Evolutionary conservation across 768 basidiomycete species (phyloP).

Genomic region (Dacryopinax primogenitus): DNA sequence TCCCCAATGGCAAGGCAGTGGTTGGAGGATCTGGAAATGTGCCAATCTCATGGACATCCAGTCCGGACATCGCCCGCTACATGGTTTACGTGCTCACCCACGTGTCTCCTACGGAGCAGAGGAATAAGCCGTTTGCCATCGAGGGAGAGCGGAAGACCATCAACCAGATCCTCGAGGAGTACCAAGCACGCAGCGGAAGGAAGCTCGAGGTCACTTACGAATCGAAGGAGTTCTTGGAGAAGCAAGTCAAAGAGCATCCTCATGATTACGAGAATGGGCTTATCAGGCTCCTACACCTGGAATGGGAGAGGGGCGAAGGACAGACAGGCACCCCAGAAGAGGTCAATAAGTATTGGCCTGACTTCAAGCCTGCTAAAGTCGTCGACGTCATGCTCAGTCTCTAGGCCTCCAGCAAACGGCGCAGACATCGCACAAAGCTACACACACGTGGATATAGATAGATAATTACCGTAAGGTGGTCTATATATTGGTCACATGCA

Average conservation of each 20-base stretch:
- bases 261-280: conserved; percentile 5
- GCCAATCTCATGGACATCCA: conserved; percentile 17
- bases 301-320: neutral
- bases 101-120: conserved; percentile 5
- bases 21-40: conserved; percentile 17
- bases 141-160: conserved; percentile 4
- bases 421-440: too few species aligned
- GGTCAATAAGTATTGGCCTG: conserved; percentile 14
- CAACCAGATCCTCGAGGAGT: conserved; percentile 18
- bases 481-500: too few species aligned
- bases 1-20: neutral
- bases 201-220: conserved; percentile 17
- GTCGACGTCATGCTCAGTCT: conserved; percentile 7
- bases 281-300: neutral
- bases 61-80: conserved; percentile 18
- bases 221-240: conserved; percentile 14
- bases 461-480: too few species aligned
- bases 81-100: conserved; percentile 18
- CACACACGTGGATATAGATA: too few species aligned
- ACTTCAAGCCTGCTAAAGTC: conserved; percentile 18
- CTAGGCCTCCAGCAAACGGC: too few species aligned
- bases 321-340: neutral
- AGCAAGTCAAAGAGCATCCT: conserved; percentile 14
- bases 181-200: conserved; percentile 17
- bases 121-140: neutral